Evolutionary conservation across 192 early-diverging fungal genomes (phyloP).

Genomic region (Ramicandelaber brevisporus): DNA sequence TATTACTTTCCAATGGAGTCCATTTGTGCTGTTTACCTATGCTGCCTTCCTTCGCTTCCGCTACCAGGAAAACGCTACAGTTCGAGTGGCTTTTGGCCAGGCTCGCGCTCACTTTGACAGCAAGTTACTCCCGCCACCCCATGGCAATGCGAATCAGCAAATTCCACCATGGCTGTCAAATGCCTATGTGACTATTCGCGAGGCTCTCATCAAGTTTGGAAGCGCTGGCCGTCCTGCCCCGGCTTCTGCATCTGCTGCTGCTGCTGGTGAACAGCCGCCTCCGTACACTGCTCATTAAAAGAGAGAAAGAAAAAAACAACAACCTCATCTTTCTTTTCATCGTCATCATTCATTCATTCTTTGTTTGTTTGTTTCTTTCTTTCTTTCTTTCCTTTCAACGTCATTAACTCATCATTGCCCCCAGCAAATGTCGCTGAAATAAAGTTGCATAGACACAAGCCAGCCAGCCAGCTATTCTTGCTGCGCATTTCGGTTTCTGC

Average conservation of each 20-base stretch:
- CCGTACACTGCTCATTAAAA: neutral
- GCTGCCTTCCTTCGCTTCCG: conserved; percentile 14
- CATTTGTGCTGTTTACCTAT: conserved; percentile 10
- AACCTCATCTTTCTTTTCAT: too few relatives aligned
- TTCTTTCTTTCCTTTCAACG: conserved; percentile 2
- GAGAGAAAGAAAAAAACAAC: neutral
- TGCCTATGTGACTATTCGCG: conserved; percentile 10
- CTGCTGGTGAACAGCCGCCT: neutral
- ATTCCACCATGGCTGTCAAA: conserved; percentile 11
- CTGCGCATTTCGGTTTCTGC: too few relatives aligned
- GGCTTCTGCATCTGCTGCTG: conserved; percentile 9
- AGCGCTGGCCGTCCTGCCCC: conserved; percentile 5
- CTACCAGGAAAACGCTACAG: conserved; percentile 14
- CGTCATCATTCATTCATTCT: too few relatives aligned
- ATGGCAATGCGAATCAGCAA: conserved; percentile 2
- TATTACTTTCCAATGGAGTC: conserved; percentile 12
- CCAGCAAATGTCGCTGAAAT: too few relatives aligned
- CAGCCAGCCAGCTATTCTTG: too few relatives aligned
- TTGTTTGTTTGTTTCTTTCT: conserved; percentile 2
- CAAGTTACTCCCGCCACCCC: conserved; percentile 7
- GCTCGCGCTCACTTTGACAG: conserved; percentile 8
- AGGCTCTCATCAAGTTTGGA: conserved; percentile 9
- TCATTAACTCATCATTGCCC: neutral
- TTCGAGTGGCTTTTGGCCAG: conserved; percentile 10
- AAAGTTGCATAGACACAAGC: too few relatives aligned